These are phyloP conservation scores for Metschnikowia picachoensis DNA, from an alignment of 805 yeast genomes.

Conservation along the genomic window DNA sequence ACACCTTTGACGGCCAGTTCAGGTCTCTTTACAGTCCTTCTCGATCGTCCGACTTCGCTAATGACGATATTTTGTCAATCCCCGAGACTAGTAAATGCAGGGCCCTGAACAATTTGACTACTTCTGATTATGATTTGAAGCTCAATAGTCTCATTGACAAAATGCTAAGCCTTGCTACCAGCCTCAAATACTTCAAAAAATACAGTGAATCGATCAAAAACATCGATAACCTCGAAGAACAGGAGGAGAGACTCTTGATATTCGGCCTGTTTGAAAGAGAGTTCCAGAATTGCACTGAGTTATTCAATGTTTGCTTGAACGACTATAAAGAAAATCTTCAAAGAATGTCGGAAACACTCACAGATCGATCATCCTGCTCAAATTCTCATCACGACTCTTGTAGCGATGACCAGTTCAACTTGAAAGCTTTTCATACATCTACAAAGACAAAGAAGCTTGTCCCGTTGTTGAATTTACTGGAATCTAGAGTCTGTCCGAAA, in stretches of 20 bases:
- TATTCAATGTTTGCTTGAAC: slow-evolving; percentile 27
- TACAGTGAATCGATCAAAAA: slow-evolving; percentile 31
- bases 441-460: slow-evolving; percentile 26
- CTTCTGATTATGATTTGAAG: slow-evolving; percentile 14
- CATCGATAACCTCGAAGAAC: slow-evolving; percentile 27
- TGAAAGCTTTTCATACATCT: slow-evolving; percentile 35
- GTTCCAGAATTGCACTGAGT: slow-evolving; percentile 23
- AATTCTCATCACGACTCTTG: slow-evolving; percentile 20
- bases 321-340: slow-evolving; percentile 21
- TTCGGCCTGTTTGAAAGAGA: slow-evolving; percentile 36
- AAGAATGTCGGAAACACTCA: slow-evolving; percentile 2
- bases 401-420: slow-evolving; percentile 13
- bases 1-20: slow-evolving; percentile 26
- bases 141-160: slow-evolving; percentile 28
- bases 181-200: slow-evolving; percentile 35
- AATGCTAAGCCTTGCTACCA: slow-evolving; percentile 30
- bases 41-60: slow-evolving; percentile 14
- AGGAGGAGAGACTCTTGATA: slow-evolving; percentile 34
- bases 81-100: not conserved
- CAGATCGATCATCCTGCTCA: slow-evolving; percentile 16
- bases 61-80: slow-evolving; percentile 13
- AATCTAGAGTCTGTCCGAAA: slow-evolving; percentile 4
- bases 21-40: slow-evolving; percentile 12
- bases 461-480: not conserved
- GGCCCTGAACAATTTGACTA: slow-evolving; percentile 4